Percentiles rank a stretch among this genome's conserved stretches.
Conservation (phyloP, 1,284 basidiomycete species). For the Omphalotus olearius region DNA sequence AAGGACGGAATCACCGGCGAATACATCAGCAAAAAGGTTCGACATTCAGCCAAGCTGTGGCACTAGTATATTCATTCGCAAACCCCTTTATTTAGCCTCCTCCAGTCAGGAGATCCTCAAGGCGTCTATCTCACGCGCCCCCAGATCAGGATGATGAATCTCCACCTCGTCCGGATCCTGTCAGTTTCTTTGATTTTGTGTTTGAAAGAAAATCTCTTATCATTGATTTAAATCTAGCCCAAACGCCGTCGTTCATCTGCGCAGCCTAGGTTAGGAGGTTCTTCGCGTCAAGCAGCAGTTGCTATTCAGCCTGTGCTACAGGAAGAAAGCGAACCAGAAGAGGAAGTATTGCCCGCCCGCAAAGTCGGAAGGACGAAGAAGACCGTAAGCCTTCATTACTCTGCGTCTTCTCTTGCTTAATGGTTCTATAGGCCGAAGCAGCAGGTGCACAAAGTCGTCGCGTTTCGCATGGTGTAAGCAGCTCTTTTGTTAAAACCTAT, state of each 20-base stretch:
- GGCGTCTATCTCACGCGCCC: slow-evolving; percentile 48
- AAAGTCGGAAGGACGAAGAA: slow-evolving; percentile 62
- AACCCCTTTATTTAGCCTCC: slow-evolving; percentile 18
- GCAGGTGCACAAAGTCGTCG: slow-evolving; percentile 48
- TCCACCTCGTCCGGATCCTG: slow-evolving; percentile 43
- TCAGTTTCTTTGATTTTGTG: slow-evolving; percentile 23
- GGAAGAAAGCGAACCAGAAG: slow-evolving; percentile 79
- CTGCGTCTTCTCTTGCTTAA: slow-evolving; percentile 1
- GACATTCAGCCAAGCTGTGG: slow-evolving; percentile 13
- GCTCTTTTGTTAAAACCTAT: slow-evolving; percentile 6
- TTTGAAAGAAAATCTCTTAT: slow-evolving; percentile 27
- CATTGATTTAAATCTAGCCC: slow-evolving; percentile 38
- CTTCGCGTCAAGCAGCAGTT: slow-evolving; percentile 35
- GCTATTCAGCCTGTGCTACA: slow-evolving; percentile 41
- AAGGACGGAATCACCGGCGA: slow-evolving; percentile 72
- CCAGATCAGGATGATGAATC: slow-evolving; percentile 35
- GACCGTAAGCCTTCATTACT: slow-evolving; percentile 36
- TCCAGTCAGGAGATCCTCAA: slow-evolving; percentile 40
- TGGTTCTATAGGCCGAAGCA: slow-evolving; percentile 36
- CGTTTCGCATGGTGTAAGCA: slow-evolving; percentile 41
- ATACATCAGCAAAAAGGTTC: slow-evolving; percentile 49
- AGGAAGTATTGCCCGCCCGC: slow-evolving; percentile 50
- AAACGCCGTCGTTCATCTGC: slow-evolving; percentile 67
- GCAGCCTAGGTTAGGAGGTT: slow-evolving; percentile 58
- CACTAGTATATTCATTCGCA: background rate